Evolutionary conservation across 805 yeast species (phyloP).

Genomic region (Zygotorulaspora florentina): DNA sequence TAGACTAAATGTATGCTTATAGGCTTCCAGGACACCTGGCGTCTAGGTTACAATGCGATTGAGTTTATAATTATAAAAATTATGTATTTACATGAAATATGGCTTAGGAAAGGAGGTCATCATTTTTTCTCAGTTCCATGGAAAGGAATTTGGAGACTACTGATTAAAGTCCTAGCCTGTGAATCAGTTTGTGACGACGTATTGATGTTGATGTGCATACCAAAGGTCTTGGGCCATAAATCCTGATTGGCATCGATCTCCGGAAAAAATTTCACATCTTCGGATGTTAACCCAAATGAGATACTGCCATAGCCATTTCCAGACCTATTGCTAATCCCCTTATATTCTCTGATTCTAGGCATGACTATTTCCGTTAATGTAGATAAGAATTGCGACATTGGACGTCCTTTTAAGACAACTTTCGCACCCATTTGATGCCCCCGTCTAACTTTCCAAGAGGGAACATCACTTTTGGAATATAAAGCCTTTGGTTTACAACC

Average conservation of each 20-base stretch:
- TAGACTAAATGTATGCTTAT: no score
- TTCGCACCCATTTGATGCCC: slow-evolving; percentile 93
- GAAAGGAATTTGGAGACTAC: slow-evolving; percentile 82
- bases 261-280: slow-evolving; percentile 80
- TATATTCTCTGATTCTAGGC: slow-evolving; percentile 86
- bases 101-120: slow-evolving; percentile 4
- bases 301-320: slow-evolving; percentile 88
- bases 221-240: slow-evolving; percentile 81
- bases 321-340: slow-evolving; percentile 66
- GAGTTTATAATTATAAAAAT: neutral
- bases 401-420: slow-evolving; percentile 68
- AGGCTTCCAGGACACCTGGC: no score
- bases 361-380: slow-evolving; percentile 89
- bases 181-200: slow-evolving; percentile 88
- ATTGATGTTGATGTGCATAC: slow-evolving; percentile 78
- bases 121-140: slow-evolving; percentile 35
- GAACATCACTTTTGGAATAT: slow-evolving; percentile 72
- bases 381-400: slow-evolving; percentile 77
- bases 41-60: no score
- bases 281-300: slow-evolving; percentile 75
- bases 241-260: slow-evolving; percentile 90
- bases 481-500: slow-evolving; percentile 75
- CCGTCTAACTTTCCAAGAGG: slow-evolving; percentile 79
- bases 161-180: slow-evolving; percentile 80
- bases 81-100: slow-evolving; percentile 6